Evolutionary conservation across 257 asterid species (phyloP).

Genomic region (Plantago major): DNA sequence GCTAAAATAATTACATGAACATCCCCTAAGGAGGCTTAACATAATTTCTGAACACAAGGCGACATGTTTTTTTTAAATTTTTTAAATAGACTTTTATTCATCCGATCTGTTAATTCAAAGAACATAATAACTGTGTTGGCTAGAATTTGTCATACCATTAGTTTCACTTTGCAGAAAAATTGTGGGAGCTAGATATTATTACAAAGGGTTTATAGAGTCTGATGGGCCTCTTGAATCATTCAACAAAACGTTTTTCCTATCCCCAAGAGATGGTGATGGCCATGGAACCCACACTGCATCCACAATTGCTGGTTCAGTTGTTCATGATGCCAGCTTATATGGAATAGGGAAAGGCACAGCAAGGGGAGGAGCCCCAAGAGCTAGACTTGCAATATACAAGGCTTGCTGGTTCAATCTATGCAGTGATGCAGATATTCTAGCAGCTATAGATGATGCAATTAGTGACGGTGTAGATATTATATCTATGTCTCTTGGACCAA

Average conservation of each 20-base stretch:
- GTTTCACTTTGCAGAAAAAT: constrained; percentile 40
- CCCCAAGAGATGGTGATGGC: constrained; percentile 43
- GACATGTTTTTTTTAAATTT: too few species aligned
- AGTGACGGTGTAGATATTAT: constrained; percentile 40
- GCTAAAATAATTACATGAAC: too few species aligned
- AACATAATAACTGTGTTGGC: too few species aligned
- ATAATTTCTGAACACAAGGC: too few species aligned
- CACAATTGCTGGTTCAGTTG: constrained; percentile 43
- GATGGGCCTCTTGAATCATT: constrained; percentile 41
- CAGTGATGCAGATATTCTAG: constrained; percentile 38
- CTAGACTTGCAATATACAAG: constrained; percentile 47
- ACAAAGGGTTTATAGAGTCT: constrained; percentile 35
- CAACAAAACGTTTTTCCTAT: constrained; percentile 31
- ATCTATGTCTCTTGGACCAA: constrained; percentile 40
- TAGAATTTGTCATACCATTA: not conserved
- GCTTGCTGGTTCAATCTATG: constrained; percentile 43
- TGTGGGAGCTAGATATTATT: constrained; percentile 54
- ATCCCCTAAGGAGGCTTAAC: too few species aligned
- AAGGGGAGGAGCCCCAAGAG: constrained; percentile 44
- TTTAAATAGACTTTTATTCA: too few species aligned
- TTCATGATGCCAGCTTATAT: constrained; percentile 25
- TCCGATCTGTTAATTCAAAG: too few species aligned
- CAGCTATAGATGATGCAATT: constrained; percentile 45
- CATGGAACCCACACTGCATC: constrained; percentile 57
- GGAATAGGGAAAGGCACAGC: constrained; percentile 40